A percentile compares a stretch with the other conserved stretches of the same genome.
phyloP scores from a whole-genome alignment of 2,329 filamentous ascomycete genomes.

The Coccinonectria pachysandricola region DNA sequence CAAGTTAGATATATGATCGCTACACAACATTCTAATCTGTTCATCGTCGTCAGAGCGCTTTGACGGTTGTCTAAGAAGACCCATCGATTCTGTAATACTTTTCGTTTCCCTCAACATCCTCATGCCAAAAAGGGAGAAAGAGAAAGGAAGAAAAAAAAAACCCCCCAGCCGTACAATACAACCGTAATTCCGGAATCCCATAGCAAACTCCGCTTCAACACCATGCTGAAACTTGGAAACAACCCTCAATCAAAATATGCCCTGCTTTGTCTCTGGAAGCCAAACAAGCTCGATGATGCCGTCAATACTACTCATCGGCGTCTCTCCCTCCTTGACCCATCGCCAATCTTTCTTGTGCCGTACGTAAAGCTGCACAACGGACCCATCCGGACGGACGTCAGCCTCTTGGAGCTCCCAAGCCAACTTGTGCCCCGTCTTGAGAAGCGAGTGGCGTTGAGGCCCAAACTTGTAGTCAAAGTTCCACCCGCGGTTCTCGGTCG shows the following conservation, averaged over 20 bases:
- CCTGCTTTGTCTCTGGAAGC: conserved; percentile 28
- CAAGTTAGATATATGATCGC: too few relatives aligned
- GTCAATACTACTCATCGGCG: conserved; percentile 41
- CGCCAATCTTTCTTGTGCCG: conserved; percentile 41
- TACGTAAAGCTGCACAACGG: conserved; percentile 42
- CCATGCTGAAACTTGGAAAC: neutral
- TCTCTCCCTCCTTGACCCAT: conserved; percentile 37
- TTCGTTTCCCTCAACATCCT: too few relatives aligned
- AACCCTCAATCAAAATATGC: neutral
- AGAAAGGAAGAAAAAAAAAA: too few relatives aligned
- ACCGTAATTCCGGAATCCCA: too few relatives aligned
- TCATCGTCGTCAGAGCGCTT: too few relatives aligned
- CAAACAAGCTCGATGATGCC: conserved; percentile 48
- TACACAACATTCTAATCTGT: too few relatives aligned
- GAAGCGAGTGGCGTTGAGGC: conserved; percentile 36
- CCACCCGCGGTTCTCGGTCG: conserved; percentile 37
- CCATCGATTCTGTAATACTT: too few relatives aligned
- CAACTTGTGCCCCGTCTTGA: conserved; percentile 40
- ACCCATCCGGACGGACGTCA: conserved; percentile 35
- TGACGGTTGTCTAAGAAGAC: too few relatives aligned
- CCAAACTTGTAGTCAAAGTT: conserved; percentile 42
- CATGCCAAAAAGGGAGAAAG: too few relatives aligned
- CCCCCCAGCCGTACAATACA: too few relatives aligned
- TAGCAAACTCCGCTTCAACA: too few relatives aligned
- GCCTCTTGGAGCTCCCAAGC: conserved; percentile 45